These are phyloP conservation scores for Microbotryum scabiosae DNA, from an alignment of 1,284 basidiomycete genomes.

Conservation along the genomic window DNA sequence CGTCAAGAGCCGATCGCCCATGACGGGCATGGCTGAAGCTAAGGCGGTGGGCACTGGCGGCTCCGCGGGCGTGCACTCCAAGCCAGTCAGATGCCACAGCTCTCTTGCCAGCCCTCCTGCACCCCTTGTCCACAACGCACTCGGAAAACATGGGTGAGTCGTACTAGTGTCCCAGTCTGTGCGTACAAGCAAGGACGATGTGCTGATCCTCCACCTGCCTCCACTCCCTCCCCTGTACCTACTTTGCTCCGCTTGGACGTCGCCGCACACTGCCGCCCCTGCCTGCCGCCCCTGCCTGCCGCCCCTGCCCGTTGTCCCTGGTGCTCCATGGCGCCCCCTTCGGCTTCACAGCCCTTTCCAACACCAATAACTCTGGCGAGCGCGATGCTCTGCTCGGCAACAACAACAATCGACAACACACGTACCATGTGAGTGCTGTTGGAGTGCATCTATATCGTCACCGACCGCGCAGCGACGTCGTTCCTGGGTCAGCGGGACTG, in stretches of 20 bases:
- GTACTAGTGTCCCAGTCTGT: too few relatives aligned
- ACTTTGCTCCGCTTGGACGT: background rate
- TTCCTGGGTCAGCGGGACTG: too few relatives aligned
- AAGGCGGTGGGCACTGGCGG: too few relatives aligned
- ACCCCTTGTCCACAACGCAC: too few relatives aligned
- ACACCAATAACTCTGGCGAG: constrained; percentile 7
- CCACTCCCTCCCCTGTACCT: background rate
- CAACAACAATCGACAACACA: constrained; percentile 3
- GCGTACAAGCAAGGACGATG: background rate
- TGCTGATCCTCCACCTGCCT: background rate
- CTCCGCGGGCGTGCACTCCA: too few relatives aligned
- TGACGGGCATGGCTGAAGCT: too few relatives aligned
- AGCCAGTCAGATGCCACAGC: too few relatives aligned
- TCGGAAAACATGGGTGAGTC: too few relatives aligned
- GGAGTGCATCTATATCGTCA: too few relatives aligned
- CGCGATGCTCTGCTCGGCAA: constrained; percentile 9
- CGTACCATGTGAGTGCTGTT: constrained; percentile 13
- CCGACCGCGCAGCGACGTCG: too few relatives aligned
- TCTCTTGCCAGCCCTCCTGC: too few relatives aligned
- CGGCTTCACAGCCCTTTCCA: constrained; percentile 2
- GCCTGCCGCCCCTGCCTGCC: background rate
- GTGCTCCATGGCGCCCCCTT: background rate
- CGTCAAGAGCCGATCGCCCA: too few relatives aligned
- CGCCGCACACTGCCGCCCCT: background rate
- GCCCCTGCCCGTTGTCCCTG: background rate